These are phyloP conservation scores for Fusarium lyarnte DNA, from an alignment of 2,329 filamentous ascomycete species.

Conservation along the genomic window DNA sequence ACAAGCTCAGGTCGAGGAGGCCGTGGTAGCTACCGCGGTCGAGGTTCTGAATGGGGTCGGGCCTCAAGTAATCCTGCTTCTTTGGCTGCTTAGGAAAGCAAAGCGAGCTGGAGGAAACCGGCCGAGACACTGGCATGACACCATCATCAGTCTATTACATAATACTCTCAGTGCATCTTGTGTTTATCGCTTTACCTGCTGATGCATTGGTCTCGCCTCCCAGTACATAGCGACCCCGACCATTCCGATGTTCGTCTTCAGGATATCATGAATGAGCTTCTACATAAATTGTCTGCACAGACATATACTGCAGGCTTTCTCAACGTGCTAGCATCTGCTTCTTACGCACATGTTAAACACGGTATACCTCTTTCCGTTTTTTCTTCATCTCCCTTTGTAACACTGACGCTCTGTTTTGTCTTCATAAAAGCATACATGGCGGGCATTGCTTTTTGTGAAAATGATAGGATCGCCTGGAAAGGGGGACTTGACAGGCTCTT, in stretches of 20 bases:
- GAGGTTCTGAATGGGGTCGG: slow-evolving; percentile 55
- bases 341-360: not conserved
- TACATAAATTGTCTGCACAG: slow-evolving; percentile 4
- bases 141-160: slow-evolving; percentile 25
- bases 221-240: not conserved
- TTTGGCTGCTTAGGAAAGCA: slow-evolving; percentile 37
- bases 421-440: slow-evolving; percentile 12
- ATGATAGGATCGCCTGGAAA: not conserved
- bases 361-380: slow-evolving; percentile 1
- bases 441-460: slow-evolving; percentile 9
- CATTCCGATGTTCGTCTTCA: not conserved
- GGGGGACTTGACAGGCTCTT: not conserved
- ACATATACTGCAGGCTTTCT: slow-evolving; percentile 8
- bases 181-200: slow-evolving; percentile 3
- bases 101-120: slow-evolving; percentile 19
- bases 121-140: slow-evolving; percentile 12
- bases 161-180: slow-evolving; percentile 36
- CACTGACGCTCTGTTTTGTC: slow-evolving; percentile 15
- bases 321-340: not conserved
- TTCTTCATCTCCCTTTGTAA: slow-evolving; percentile 15
- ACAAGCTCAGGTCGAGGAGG: slow-evolving; percentile 45
- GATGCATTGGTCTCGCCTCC: slow-evolving; percentile 6
- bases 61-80: slow-evolving; percentile 40
- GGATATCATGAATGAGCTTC: not conserved
- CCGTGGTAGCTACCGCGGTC: slow-evolving; percentile 53